Base-by-base conservation (phyloP, 257 asterid species). In the Solanum gandarillasii region DNA sequence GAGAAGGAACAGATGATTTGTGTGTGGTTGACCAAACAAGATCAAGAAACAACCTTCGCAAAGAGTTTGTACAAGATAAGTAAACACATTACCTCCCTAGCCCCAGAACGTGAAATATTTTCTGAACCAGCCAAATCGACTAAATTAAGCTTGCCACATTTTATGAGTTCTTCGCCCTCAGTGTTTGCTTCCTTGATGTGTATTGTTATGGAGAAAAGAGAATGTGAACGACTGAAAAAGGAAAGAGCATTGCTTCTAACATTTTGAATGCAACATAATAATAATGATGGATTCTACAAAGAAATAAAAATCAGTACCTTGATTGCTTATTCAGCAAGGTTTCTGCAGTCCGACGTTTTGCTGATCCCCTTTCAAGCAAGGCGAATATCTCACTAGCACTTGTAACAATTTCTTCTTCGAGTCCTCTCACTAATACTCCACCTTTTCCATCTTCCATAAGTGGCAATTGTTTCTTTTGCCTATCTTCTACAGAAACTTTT, bases 381-480 rank as follows among this genome's bases (percentile, higher is more conserved):
- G 96, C 89, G 87, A 93, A 96, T 73, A 96, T 96, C 89, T 95
- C 98, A 85, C 88, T 91, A 23, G 98, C 96, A 90, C 92, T 94
- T 9, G 97, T 90, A 35, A 95, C 98, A 65, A 96, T 96, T 89
- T 96, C 98, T 89, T 96, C 98, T 87, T 96, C 99, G 2, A 96
- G 91, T 25, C 99, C 99, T 90, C 98, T 93, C 16, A 96, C 98
- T 87, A 96, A 94, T 88, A 95, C 99, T 38, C 98, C 99, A 29
- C 99, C 98, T 90, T 95, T 96, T 23, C 98, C 98, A 89, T 96
- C 99, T 90, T 96, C 98, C 98, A 96, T 95, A 29, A 96, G 95
- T 65, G 98, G 97, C 88, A 96, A 88, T 88, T 91, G 96, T 87
- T 94, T 96, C 92, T 93, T 96, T 93, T 94, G 98, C 89, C 94